A percentile compares a stretch with the other conserved stretches of the same genome.
Evolutionary conservation across 1,284 basidiomycete species (phyloP).

Genomic region (Hemileia vastatrix): DNA sequence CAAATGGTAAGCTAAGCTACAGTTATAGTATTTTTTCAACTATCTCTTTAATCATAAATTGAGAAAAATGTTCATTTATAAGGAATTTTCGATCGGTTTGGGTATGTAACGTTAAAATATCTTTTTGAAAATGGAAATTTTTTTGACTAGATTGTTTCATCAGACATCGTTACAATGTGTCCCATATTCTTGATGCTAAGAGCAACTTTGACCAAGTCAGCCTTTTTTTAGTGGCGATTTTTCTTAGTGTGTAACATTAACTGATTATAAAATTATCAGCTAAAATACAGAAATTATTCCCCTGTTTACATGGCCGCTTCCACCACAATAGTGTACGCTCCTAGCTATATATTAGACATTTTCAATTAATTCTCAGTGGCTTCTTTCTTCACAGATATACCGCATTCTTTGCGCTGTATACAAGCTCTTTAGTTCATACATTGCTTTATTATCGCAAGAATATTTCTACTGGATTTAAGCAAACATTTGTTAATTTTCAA

Average conservation of each 20-base stretch:
- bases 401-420: constrained; percentile 42
- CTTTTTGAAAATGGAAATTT: not conserved
- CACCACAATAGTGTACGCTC: constrained; percentile 16
- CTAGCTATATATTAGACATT: constrained; percentile 30
- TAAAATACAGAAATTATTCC: constrained; percentile 30
- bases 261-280: not conserved
- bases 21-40: constrained; percentile 29
- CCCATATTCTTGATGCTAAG: not conserved
- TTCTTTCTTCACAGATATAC: constrained; percentile 44
- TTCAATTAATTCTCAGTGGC: constrained; percentile 29
- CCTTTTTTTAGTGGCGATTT: too few relatives aligned
- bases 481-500: not conserved
- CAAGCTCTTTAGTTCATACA: constrained; percentile 46
- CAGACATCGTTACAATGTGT: constrained; percentile 16
- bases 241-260: too few relatives aligned
- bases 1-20: constrained; percentile 13
- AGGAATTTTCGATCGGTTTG: constrained; percentile 16
- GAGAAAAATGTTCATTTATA: not conserved
- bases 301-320: constrained; percentile 29
- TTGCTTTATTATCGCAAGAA: constrained; percentile 47
- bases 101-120: constrained; percentile 1
- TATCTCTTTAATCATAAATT: not conserved
- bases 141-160: not conserved
- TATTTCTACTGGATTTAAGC: constrained; percentile 44
- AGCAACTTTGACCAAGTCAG: constrained; percentile 15